Base-by-base conservation (phyloP, 2,329 filamentous ascomycete species). In the Mollisia scopiformis region DNA sequence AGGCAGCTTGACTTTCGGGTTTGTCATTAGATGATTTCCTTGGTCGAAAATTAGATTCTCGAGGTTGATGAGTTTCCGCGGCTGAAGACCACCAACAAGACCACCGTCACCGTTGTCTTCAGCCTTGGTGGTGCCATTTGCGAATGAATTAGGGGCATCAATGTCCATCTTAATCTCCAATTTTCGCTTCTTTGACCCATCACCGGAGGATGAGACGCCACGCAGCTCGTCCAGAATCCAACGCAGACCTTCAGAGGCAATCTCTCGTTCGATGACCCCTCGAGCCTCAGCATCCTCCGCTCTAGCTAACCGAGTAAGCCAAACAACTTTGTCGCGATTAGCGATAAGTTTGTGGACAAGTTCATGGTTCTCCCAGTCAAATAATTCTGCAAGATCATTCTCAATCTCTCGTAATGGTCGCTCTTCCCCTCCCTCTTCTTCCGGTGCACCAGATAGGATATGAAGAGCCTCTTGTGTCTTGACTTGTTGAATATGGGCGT, bases 1-100 rank as follows among this genome's bases (percentile, higher is more conserved):
- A 0, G 95, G 95, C 21, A 99, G 83, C 65, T 91, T 90, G 50
- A 99, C 95, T 73, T 93, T 97, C 6, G 93, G 91, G 71, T 99
- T 99, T n/a, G 95, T 98, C 94, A 98, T 99, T 46, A 99, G 83
- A 79, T 99, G 95, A 71, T 98, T 99, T 56, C 95, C 95, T 77
- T 98, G 94, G 69, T 98, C 95, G 73, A 99, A 99, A 39, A 97
- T 85, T 33, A 99, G 85, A 71, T 98, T 98, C 60, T 99, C 94
- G 55, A 99, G 82, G 73, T 98, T 98, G 74, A 99, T 92, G 47
- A 92, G 79, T 73, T 91, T 92, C 68, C 88, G 88, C 2, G 96
- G 95, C 71, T 95, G 91, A 37, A 99, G 81, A 14, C 92, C 93
- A 57, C 93, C 92, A 31, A 93, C 83, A 21, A 97, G 79, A 55